A percentile compares a stretch with the other conserved stretches of the same genome.
phyloP scores from a whole-genome alignment of 2,329 filamentous ascomycete species.

The Claviceps africana region DNA sequence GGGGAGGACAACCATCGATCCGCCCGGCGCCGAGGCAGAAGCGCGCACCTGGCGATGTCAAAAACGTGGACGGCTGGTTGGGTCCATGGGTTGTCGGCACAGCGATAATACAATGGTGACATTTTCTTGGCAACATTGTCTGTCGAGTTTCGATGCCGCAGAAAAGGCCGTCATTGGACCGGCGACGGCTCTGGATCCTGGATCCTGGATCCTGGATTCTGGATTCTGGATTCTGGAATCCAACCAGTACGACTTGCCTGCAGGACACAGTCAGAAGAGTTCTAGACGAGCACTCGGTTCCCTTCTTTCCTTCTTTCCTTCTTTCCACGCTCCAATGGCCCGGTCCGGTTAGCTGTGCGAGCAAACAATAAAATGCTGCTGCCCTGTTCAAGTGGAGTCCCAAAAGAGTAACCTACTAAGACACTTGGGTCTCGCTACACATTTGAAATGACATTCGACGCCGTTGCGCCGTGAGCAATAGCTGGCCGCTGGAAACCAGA shows the following conservation, averaged over 20 bases:
- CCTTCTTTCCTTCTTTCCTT: not conserved
- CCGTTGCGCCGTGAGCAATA: no score
- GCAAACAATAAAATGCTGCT: not conserved
- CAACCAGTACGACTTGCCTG: not conserved
- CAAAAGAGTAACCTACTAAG: not conserved
- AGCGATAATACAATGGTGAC: not conserved
- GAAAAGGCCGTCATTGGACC: not conserved
- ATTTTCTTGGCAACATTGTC: not conserved
- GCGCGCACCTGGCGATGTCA: no score
- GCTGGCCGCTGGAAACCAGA: no score
- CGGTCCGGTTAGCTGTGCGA: conserved; percentile 3
- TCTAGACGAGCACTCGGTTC: no score
- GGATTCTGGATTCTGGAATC: not conserved
- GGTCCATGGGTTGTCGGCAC: no score
- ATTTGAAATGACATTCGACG: no score
- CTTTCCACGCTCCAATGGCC: not conserved
- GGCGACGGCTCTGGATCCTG: not conserved
- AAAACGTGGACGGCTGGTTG: no score
- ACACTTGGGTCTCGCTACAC: no score
- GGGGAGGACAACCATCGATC: not conserved
- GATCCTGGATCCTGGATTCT: no score
- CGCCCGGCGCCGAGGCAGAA: not conserved
- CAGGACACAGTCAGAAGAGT: no score
- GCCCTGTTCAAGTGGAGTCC: not conserved
- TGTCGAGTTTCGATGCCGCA: not conserved